phyloP scores from a whole-genome alignment of 352 stramenopile genomes.

The Phytophthora pistaciae region DNA sequence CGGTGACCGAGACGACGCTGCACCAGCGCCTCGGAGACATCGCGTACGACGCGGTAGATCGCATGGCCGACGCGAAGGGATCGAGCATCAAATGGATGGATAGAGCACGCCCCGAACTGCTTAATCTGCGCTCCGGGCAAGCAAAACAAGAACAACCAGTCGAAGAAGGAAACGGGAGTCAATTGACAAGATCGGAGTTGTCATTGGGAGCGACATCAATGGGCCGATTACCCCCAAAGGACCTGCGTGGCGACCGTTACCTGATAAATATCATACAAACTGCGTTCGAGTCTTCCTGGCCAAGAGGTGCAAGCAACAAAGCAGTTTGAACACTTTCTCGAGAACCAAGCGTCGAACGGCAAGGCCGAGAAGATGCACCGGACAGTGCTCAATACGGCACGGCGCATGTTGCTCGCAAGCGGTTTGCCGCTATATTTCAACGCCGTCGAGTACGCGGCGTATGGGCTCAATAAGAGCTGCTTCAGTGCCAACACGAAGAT shows the following conservation, averaged over 20 bases:
- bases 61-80: conserved; percentile 4
- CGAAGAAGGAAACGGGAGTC: background rate
- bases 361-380: background rate
- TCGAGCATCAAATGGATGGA: conserved; percentile 4
- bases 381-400: background rate
- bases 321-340: background rate
- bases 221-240: background rate
- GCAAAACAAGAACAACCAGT: background rate
- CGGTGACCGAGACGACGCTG: conserved; percentile 6
- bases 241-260: background rate
- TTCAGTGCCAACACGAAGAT: background rate
- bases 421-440: background rate
- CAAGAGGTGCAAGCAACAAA: background rate
- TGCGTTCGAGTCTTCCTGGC: background rate
- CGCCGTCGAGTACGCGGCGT: background rate
- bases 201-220: background rate
- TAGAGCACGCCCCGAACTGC: background rate
- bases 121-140: background rate
- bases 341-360: background rate
- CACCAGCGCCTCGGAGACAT: conserved; percentile 3
- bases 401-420: background rate
- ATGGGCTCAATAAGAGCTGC: background rate
- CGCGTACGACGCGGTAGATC: conserved; percentile 11
- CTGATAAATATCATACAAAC: background rate
- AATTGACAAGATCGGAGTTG: background rate